These are phyloP conservation scores for Acrasis kona DNA, from an alignment of 78 protist genomes.

Conservation along the genomic window DNA sequence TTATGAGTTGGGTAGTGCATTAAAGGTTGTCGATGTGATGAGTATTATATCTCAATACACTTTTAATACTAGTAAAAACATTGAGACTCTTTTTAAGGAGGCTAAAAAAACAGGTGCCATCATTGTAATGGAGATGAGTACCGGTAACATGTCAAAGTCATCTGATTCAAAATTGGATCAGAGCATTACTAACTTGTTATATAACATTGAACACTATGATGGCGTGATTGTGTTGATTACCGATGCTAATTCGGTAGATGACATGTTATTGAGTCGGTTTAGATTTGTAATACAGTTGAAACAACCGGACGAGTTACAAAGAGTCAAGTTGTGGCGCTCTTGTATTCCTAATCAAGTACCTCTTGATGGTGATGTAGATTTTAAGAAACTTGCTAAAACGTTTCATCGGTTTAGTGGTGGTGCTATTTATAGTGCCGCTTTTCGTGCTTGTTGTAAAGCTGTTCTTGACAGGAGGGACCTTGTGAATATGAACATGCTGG, in stretches of 20 bases:
- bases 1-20: constrained; percentile 31
- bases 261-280: background rate
- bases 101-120: constrained; percentile 28
- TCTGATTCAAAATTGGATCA: constrained; percentile 13
- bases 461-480: background rate
- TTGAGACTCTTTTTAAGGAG: constrained; percentile 29
- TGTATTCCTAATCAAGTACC: background rate
- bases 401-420: no score
- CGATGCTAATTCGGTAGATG: background rate
- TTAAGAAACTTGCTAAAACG: background rate
- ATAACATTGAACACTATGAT: constrained; percentile 34
- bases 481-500: background rate
- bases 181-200: constrained; percentile 16
- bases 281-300: background rate
- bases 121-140: constrained; percentile 44
- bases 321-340: background rate
- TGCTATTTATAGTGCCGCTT: background rate
- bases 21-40: constrained; percentile 19
- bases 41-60: constrained; percentile 31
- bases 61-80: constrained; percentile 28
- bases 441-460: background rate
- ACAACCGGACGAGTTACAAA: background rate
- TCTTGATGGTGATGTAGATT: background rate
- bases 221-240: constrained; percentile 34
- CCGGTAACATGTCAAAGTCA: constrained; percentile 21